These are phyloP conservation scores for Tubosaeta brunneosetosa DNA, from an alignment of 768 basidiomycete genomes.

Conservation along the genomic window DNA sequence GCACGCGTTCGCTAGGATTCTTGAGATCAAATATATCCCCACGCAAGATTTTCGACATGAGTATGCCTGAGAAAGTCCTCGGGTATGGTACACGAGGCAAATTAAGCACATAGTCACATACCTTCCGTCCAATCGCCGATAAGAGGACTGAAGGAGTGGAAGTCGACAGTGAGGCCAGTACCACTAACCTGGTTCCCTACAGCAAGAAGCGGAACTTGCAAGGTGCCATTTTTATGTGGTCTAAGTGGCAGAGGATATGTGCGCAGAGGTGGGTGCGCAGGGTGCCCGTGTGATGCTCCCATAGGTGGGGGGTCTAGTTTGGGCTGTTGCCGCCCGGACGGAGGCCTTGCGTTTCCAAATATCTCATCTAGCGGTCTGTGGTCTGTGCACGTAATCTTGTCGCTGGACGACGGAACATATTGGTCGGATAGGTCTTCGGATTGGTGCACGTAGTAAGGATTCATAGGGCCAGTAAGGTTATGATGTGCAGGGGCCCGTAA, in stretches of 20 bases:
- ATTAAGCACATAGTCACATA: background rate
- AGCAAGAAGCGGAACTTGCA: constrained; percentile 21
- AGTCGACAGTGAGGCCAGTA: constrained; percentile 17
- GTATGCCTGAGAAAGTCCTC: constrained; percentile 13
- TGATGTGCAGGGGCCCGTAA: background rate
- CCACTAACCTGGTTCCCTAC: constrained; percentile 20
- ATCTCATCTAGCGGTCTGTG: constrained; percentile 27
- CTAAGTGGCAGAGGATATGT: constrained; percentile 18
- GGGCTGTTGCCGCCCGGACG: background rate
- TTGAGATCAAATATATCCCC: constrained; percentile 19
- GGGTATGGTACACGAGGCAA: background rate
- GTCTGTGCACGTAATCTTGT: constrained; percentile 25
- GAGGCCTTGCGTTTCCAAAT: constrained; percentile 10
- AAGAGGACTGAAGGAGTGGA: constrained; percentile 20
- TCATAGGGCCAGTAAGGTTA: background rate
- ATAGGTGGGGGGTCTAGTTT: background rate
- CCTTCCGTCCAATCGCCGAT: constrained; percentile 21
- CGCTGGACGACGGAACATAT: constrained; percentile 26
- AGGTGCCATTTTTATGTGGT: constrained; percentile 17
- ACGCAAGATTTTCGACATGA: constrained; percentile 23
- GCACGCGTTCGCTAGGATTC: constrained; percentile 15
- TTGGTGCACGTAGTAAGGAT: background rate
- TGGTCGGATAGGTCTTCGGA: constrained; percentile 13
- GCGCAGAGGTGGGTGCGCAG: constrained; percentile 2
- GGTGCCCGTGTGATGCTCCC: constrained; percentile 1